Conservation (phyloP, 192 early-diverging fungal species). For the Linnemannia schmuckeri region DNA sequence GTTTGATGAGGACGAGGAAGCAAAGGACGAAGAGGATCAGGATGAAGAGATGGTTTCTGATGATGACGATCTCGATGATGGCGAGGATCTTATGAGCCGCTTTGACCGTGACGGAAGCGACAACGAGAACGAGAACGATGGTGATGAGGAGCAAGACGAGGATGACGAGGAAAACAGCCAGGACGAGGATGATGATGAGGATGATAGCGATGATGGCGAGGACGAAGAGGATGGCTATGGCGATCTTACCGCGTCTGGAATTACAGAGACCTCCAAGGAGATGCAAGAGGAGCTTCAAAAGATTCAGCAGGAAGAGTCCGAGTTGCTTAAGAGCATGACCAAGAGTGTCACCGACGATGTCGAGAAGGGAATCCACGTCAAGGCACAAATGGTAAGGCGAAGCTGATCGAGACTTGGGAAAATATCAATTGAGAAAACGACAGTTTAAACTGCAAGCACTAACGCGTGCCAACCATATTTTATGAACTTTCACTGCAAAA, state of each 20-base stretch:
- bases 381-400: conserved; percentile 85
- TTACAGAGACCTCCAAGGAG: conserved; percentile 52
- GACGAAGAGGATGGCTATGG: conserved; percentile 62
- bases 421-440: not conserved
- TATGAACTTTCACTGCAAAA: too few relatives aligned
- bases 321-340: conserved; percentile 82
- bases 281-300: conserved; percentile 74
- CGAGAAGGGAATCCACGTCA: conserved; percentile 93
- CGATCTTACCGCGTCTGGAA: conserved; percentile 25
- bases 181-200: conserved; percentile 56
- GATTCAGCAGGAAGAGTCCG: conserved; percentile 87
- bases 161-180: conserved; percentile 40
- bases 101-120: conserved; percentile 53
- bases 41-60: conserved; percentile 34
- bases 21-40: conserved; percentile 63
- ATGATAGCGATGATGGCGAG: conserved; percentile 51
- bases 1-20: conserved; percentile 48
- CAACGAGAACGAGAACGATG: conserved; percentile 48
- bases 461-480: not conserved
- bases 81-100: conserved; percentile 62
- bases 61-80: conserved; percentile 57
- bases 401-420: not conserved
- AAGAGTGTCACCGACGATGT: conserved; percentile 82
- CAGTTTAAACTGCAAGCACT: not conserved
- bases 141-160: conserved; percentile 42